Evolutionary conservation across 2,329 filamentous ascomycete genomes (phyloP).

Genomic region (Sporothrix euskadiensis): DNA sequence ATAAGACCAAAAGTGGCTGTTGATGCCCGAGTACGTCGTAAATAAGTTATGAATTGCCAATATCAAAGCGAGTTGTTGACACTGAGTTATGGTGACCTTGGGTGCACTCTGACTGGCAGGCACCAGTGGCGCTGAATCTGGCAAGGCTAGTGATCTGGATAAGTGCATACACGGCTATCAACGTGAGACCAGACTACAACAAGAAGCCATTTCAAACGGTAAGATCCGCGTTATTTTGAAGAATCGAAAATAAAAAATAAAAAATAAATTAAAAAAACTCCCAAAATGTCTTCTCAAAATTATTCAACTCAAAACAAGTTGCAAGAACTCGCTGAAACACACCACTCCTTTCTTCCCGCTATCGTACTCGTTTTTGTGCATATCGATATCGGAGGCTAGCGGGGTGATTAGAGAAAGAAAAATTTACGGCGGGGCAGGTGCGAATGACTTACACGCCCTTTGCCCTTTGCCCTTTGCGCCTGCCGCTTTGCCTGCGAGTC

Average conservation of each 20-base stretch:
- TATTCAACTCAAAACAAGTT: too few relatives aligned
- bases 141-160: neutral
- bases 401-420: conserved; percentile 16
- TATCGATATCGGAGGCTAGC: conserved; percentile 21
- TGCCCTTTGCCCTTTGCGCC: neutral
- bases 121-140: neutral
- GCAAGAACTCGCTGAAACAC: too few relatives aligned
- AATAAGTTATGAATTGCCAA: too few relatives aligned
- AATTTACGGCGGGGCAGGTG: conserved; percentile 15
- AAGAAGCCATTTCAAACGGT: neutral
- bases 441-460: conserved; percentile 24
- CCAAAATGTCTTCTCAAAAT: neutral
- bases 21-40: too few relatives aligned
- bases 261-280: neutral
- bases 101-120: neutral
- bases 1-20: too few relatives aligned
- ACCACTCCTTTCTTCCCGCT: neutral
- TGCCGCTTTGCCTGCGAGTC: neutral
- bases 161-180: neutral
- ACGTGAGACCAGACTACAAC: neutral
- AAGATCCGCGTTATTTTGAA: neutral
- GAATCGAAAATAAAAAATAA: too few relatives aligned
- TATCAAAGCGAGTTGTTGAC: neutral
- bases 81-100: neutral
- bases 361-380: conserved; percentile 2